Conservation (phyloP, 768 basidiomycete species). For the Russula sp. region DNA sequence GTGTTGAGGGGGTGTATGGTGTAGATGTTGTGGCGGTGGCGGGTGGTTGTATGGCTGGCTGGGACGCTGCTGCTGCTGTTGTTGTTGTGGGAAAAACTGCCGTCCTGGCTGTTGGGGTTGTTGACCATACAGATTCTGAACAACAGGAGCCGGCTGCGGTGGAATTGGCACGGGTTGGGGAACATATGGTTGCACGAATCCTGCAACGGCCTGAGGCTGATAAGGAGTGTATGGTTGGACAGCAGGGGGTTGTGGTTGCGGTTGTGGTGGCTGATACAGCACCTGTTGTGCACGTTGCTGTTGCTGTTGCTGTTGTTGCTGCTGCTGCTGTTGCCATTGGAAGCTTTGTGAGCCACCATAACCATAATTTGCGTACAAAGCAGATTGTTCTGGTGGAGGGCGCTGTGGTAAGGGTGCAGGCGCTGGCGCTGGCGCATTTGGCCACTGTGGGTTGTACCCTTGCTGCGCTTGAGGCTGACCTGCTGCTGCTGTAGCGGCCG, state of each 20-base stretch:
- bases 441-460: slow-evolving; percentile 67
- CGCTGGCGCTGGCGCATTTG: slow-evolving; percentile 46
- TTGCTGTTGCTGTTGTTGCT: slow-evolving; percentile 52
- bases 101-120: slow-evolving; percentile 44
- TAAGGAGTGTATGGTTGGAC: slow-evolving; percentile 74
- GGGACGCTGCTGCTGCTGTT: slow-evolving; percentile 44
- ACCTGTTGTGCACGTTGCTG: slow-evolving; percentile 49
- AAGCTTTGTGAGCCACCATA: slow-evolving; percentile 66
- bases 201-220: slow-evolving; percentile 57
- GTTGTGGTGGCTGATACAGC: slow-evolving; percentile 51
- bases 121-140: slow-evolving; percentile 37
- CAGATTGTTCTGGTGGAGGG: slow-evolving; percentile 75
- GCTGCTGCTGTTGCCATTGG: slow-evolving; percentile 66
- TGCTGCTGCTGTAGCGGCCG: slow-evolving; percentile 53
- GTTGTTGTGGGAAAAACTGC: slow-evolving; percentile 44
- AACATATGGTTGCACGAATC: slow-evolving; percentile 63
- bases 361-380: slow-evolving; percentile 88
- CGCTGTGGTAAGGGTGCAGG: slow-evolving; percentile 46
- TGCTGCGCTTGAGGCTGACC: slow-evolving; percentile 50
- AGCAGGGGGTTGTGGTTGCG: slow-evolving; percentile 50
- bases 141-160: slow-evolving; percentile 48
- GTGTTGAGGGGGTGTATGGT: slow-evolving; percentile 72
- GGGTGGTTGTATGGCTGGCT: slow-evolving; percentile 41
- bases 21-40: slow-evolving; percentile 41
- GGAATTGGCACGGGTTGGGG: slow-evolving; percentile 57